These are phyloP conservation scores for Canariomyces notabilis DNA, from an alignment of 2,329 filamentous ascomycete genomes.

Conservation along the genomic window DNA sequence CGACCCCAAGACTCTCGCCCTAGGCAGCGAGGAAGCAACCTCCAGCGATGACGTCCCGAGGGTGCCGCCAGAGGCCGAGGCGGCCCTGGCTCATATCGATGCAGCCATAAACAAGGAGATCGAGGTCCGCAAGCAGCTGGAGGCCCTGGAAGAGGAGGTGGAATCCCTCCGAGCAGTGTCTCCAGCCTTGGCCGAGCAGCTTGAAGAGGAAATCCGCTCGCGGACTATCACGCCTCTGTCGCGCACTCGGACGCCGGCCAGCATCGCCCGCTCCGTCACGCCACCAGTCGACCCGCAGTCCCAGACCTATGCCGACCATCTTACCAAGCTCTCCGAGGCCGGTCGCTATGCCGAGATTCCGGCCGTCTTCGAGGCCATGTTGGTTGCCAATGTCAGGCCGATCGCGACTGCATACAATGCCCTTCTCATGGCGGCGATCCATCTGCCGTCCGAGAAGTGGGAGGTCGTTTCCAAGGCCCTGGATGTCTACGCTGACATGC, in stretches of 20 bases:
- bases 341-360: conserved; percentile 83
- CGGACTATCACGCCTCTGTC: conserved; percentile 39
- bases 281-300: conserved; percentile 60
- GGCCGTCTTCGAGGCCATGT: conserved; percentile 82
- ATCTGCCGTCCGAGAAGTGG: conserved; percentile 71
- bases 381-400: conserved; percentile 75
- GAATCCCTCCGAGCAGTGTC: conserved; percentile 36
- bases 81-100: conserved; percentile 69
- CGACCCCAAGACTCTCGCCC: conserved; percentile 32
- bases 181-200: conserved; percentile 24
- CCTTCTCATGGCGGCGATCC: conserved; percentile 76
- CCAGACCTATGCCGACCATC: conserved; percentile 69
- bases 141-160: conserved; percentile 41
- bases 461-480: conserved; percentile 87
- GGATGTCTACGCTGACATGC: conserved; percentile 96
- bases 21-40: conserved; percentile 30
- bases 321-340: conserved; percentile 66
- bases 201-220: conserved; percentile 37
- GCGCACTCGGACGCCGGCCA: conserved; percentile 39
- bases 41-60: conserved; percentile 20
- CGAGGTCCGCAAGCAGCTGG: conserved; percentile 45
- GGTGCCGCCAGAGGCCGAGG: conserved; percentile 31
- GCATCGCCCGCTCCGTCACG: conserved; percentile 52
- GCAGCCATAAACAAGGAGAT: conserved; percentile 79
- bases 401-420: conserved; percentile 88